Conservation (phyloP, 768 basidiomycete species). For the Mrakia hoshinonis region DNA sequence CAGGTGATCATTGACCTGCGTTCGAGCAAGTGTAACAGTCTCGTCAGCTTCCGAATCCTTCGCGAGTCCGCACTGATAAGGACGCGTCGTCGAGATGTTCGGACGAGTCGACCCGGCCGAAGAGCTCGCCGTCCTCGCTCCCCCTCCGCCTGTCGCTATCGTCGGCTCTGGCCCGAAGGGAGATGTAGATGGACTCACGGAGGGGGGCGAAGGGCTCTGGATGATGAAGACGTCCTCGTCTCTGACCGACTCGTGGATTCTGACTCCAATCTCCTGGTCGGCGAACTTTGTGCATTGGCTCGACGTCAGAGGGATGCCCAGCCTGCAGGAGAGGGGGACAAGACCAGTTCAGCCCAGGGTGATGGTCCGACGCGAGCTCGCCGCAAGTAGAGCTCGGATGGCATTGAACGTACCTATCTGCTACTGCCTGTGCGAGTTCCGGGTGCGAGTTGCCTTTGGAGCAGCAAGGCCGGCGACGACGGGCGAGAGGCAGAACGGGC, state of each 20-base stretch:
- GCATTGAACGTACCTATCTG: constrained; percentile 89
- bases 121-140: background rate
- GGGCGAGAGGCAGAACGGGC: background rate
- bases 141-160: background rate
- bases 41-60: background rate
- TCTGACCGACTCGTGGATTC: constrained; percentile 87
- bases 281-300: constrained; percentile 30
- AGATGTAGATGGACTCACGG: constrained; percentile 46
- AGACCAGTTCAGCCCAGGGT: background rate
- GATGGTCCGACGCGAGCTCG: background rate
- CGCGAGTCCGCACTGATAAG: too few relatives aligned
- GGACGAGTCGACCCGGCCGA: constrained; percentile 5
- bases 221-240: constrained; percentile 99
- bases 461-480: background rate
- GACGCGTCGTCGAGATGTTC: background rate
- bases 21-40: too few relatives aligned
- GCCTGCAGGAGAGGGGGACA: constrained; percentile 9
- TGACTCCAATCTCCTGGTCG: constrained; percentile 65
- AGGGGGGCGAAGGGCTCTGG: constrained; percentile 64
- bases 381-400: too few relatives aligned
- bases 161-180: background rate
- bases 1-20: constrained; percentile 42
- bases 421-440: constrained; percentile 88
- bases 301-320: constrained; percentile 29
- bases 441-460: constrained; percentile 86